Base-by-base conservation (phyloP, 129 eudicot genomes). In the Calendula officinalis region DNA sequence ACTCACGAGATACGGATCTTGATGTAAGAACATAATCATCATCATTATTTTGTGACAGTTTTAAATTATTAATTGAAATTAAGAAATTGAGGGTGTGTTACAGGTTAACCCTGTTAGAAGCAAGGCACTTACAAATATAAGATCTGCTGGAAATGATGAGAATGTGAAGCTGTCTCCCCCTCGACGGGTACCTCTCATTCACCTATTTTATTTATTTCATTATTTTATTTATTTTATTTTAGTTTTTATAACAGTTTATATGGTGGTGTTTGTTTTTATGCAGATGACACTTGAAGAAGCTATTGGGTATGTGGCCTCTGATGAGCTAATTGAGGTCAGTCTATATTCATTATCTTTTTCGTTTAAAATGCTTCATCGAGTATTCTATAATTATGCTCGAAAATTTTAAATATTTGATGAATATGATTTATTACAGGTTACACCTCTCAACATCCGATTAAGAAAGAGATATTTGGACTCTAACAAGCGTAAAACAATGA, bases 211-310 rank as follows among this genome's bases (percentile, higher is more conserved):
- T 11, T 13, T 2, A 30, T 13, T 62, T 3, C 65, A 7, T 42
- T 58, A 5, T 40, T 7, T 56, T 8, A 48, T 11, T 16, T 15
- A 43, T n/a, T 17, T 6, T 56, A 12, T 13, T 39, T n/a, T 2
- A 22, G 30, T 22, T 2, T 1, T 22, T 22, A 17, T 35, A 69
- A 12, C 10, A 46, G 57, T 22, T 15, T 56, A 14, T 56, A 34
- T 56, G 15, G 5, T 27, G 17, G 8, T 55, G 22, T 8, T 22
- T 55, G 22, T 8, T 69, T 62, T 62, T 47, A 14, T 84, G 86
- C 88, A 91, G 98, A 87, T 91, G 84, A 80, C 96, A 51, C 91
- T 91, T 15, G 98, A 92, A 83, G 98, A 92, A 75, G 98, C 98
- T 56, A 92, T 92, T 15, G 98, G 98, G 42, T 92, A 92, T 67